Percentiles rank a stretch among this genome's conserved stretches.
Evolutionary conservation across 1,284 basidiomycete genomes (phyloP).

Genomic region (Retiboletus flavoniger): DNA sequence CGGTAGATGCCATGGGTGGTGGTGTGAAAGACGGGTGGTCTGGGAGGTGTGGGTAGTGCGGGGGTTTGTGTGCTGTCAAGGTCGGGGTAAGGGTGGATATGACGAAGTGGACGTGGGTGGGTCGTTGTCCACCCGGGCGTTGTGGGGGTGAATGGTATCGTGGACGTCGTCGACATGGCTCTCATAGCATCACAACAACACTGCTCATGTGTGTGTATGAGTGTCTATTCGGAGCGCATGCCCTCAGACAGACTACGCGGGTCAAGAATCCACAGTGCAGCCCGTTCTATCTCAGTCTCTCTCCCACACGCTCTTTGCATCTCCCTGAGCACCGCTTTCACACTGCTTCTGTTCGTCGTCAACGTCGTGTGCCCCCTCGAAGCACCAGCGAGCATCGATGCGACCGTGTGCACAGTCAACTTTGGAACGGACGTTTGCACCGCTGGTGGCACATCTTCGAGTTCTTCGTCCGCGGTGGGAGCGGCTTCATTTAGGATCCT

Average conservation of each 20-base stretch:
- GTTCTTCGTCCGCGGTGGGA: slow-evolving; percentile 18
- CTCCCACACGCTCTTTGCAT: slow-evolving; percentile 9
- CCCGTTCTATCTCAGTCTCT: slow-evolving; percentile 26
- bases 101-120: slow-evolving; percentile 21
- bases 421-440: slow-evolving; percentile 49
- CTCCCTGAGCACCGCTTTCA: slow-evolving; percentile 68
- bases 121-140: slow-evolving; percentile 19
- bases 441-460: slow-evolving; percentile 11
- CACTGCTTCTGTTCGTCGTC: slow-evolving; percentile 75
- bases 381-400: slow-evolving; percentile 69
- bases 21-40: slow-evolving; percentile 23
- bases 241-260: slow-evolving; percentile 74
- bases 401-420: slow-evolving; percentile 56
- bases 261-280: slow-evolving; percentile 71
- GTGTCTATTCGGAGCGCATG: slow-evolving; percentile 46
- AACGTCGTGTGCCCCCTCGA: slow-evolving; percentile 75
- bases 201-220: too few relatives aligned
- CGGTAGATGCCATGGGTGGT: slow-evolving; percentile 33
- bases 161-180: slow-evolving; percentile 12
- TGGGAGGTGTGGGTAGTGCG: slow-evolving; percentile 19
- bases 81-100: slow-evolving; percentile 13
- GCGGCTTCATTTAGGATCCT: slow-evolving; percentile 49
- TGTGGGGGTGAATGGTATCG: slow-evolving; percentile 23
- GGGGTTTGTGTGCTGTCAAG: slow-evolving; percentile 12
- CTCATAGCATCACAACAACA: too few relatives aligned